phyloP scores from a whole-genome alignment of 192 early-diverging fungal genomes.

The Umbelopsis ramanniana region DNA sequence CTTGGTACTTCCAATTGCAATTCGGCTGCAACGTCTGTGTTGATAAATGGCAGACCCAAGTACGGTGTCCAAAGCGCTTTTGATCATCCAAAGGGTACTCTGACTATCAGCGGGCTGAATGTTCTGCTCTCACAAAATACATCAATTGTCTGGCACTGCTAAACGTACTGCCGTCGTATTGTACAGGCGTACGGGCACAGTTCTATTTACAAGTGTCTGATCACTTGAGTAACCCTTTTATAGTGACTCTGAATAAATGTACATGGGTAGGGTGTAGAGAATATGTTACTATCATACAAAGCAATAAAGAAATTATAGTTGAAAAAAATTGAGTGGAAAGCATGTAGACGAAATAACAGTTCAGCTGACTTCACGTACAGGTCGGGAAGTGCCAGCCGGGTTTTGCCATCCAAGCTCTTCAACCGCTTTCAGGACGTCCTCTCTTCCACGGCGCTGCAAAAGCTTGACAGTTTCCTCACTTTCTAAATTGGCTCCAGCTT shows the following conservation, averaged over 20 bases:
- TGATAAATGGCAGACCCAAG: neutral
- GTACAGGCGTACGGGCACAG: neutral
- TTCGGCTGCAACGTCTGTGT: neutral
- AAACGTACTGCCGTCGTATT: neutral
- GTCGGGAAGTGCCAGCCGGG: neutral
- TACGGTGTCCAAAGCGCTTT: neutral
- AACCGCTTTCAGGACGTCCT: conserved; percentile 7
- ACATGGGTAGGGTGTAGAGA: neutral
- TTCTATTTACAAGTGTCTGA: conserved; percentile 9
- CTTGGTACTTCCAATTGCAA: neutral
- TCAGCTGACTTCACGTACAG: conserved; percentile 13
- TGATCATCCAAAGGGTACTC: neutral
- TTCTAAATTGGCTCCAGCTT: conserved; percentile 39
- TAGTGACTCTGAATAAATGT: neutral
- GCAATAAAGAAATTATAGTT: neutral
- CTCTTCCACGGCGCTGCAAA: conserved; percentile 3
- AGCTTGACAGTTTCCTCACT: conserved; percentile 30
- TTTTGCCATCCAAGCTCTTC: conserved; percentile 1
- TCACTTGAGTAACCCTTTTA: neutral
- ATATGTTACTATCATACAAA: too few species aligned
- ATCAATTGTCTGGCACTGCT: neutral
- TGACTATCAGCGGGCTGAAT: neutral
- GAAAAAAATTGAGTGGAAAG: neutral
- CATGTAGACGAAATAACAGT: neutral
- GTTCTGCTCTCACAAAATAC: neutral